These are phyloP conservation scores for Cercospora sesami DNA, from an alignment of 2,329 filamentous ascomycete species.

Conservation along the genomic window DNA sequence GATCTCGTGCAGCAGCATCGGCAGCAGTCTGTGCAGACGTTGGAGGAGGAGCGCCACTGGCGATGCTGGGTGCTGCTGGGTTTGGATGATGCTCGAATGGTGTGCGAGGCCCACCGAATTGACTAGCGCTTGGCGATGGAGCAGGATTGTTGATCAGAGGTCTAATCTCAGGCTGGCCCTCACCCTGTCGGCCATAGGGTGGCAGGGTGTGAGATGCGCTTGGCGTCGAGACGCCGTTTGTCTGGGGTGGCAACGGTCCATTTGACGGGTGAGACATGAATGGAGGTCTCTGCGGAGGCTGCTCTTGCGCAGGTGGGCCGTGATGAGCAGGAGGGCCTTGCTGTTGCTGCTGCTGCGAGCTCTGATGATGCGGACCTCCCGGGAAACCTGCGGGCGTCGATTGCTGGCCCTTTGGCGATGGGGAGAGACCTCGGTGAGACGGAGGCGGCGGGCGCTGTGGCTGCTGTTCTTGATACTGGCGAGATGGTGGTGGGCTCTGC, in stretches of 20 bases:
- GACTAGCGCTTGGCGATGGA: constrained; percentile 76
- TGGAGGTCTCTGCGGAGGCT: constrained; percentile 28
- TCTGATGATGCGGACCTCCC: constrained; percentile 47
- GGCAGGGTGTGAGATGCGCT: constrained; percentile 57
- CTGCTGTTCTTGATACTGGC: constrained; percentile 47
- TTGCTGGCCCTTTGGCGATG: constrained; percentile 61
- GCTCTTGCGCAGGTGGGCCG: constrained; percentile 28
- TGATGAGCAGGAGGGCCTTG: constrained; percentile 53
- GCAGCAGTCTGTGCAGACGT: constrained; percentile 59
- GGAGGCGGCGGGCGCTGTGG: constrained; percentile 48
- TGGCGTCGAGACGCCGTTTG: constrained; percentile 47
- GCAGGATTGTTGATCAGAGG: constrained; percentile 77
- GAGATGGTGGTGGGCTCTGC: constrained; percentile 58
- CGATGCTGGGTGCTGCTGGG: constrained; percentile 59
- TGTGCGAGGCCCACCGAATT: constrained; percentile 68
- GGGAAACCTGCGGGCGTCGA: constrained; percentile 56
- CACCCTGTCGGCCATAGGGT: constrained; percentile 60
- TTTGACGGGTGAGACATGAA: constrained; percentile 31
- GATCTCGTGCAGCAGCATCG: constrained; percentile 65
- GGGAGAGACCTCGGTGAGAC: constrained; percentile 55
- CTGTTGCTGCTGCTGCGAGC: constrained; percentile 44
- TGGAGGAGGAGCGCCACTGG: constrained; percentile 68
- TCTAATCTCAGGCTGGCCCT: constrained; percentile 80
- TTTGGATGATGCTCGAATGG: constrained; percentile 77
- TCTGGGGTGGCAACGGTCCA: constrained; percentile 25